These are phyloP conservation scores for Colletotrichum lentis DNA, from an alignment of 2,329 filamentous ascomycete genomes.

Conservation along the genomic window DNA sequence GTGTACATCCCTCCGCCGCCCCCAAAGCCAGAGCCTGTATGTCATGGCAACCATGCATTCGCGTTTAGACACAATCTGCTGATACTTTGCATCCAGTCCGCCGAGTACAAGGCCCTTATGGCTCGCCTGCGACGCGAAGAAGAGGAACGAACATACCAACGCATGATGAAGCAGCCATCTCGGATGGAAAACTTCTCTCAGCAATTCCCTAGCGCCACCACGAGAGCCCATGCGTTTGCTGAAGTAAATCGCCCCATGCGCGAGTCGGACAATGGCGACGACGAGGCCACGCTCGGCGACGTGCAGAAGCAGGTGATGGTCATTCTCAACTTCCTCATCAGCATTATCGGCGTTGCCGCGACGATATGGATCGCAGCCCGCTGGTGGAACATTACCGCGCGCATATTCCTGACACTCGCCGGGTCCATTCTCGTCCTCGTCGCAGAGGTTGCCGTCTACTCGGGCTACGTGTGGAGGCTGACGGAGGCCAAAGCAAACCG, in stretches of 20 bases:
- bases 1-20: constrained; percentile 83
- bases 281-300: constrained; percentile 74
- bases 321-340: constrained; percentile 89
- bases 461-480: constrained; percentile 76
- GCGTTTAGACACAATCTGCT: background rate
- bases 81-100: constrained; percentile 60
- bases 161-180: constrained; percentile 73
- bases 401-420: constrained; percentile 75
- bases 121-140: constrained; percentile 81
- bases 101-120: constrained; percentile 90
- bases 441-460: constrained; percentile 81
- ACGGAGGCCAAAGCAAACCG: constrained; percentile 72
- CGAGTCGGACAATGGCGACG: constrained; percentile 61
- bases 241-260: constrained; percentile 60
- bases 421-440: constrained; percentile 75
- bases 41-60: constrained; percentile 42
- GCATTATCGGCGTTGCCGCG: constrained; percentile 79
- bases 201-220: constrained; percentile 62
- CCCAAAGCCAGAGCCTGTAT: constrained; percentile 78
- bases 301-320: constrained; percentile 83
- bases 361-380: constrained; percentile 81
- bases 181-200: constrained; percentile 66
- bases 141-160: constrained; percentile 82
- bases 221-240: constrained; percentile 62
- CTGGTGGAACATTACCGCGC: constrained; percentile 76